Evolutionary conservation across 1,284 basidiomycete species (phyloP).

Genomic region (Abortiporus biennis): DNA sequence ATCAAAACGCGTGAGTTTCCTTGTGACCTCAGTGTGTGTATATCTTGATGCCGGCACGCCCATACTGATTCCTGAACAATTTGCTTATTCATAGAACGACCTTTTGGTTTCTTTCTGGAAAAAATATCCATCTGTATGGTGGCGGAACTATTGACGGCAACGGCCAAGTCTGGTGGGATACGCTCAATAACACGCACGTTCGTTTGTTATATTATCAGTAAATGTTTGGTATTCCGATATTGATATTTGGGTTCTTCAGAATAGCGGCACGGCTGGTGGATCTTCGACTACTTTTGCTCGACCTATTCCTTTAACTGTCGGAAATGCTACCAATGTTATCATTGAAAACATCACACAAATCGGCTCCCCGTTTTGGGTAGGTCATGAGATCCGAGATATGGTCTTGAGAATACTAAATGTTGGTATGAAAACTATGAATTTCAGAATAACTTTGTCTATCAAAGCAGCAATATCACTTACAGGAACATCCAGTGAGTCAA

Average conservation of each 20-base stretch:
- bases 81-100: conserved; percentile 27
- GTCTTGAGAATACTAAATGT: no score
- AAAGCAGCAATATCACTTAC: conserved; percentile 27
- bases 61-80: background rate
- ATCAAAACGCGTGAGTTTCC: conserved; percentile 32
- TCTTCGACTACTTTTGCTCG: conserved; percentile 45
- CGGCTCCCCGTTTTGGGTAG: conserved; percentile 44
- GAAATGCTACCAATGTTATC: conserved; percentile 47
- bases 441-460: conserved; percentile 25
- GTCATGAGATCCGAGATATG: no score
- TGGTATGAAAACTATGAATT: no score
- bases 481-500: conserved; percentile 21
- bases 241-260: conserved; percentile 13
- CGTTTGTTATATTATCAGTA: no score
- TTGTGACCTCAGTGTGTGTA: background rate
- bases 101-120: conserved; percentile 40
- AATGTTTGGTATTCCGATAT: no score
- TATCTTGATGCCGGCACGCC: no score
- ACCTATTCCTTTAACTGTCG: conserved; percentile 54
- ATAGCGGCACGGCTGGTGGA: conserved; percentile 34
- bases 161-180: conserved; percentile 35
- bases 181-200: conserved; percentile 20
- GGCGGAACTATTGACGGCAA: conserved; percentile 36
- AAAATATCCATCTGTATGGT: conserved; percentile 37
- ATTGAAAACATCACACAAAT: conserved; percentile 47